These are phyloP conservation scores for Penicillium malachiteum DNA, from an alignment of 495 filamentous ascomycete species.

Conservation along the genomic window DNA sequence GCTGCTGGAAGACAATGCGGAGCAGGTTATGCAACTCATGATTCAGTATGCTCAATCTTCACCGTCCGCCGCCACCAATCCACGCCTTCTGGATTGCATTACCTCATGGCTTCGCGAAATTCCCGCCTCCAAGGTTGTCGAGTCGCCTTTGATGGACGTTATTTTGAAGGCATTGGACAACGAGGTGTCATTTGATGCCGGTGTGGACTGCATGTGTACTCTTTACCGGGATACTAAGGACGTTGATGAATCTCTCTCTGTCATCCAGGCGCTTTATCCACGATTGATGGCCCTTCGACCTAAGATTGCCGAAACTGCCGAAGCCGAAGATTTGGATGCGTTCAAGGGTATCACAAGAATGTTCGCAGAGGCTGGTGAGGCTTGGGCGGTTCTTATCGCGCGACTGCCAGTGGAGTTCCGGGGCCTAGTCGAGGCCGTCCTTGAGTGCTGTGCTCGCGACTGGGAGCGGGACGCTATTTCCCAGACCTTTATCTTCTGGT, in stretches of 20 bases:
- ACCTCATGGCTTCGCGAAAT: constrained; percentile 96
- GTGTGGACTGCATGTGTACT: constrained; percentile 89
- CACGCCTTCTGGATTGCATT: constrained; percentile 89
- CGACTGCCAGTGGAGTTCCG: constrained; percentile 78
- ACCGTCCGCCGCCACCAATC: constrained; percentile 73
- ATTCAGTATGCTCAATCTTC: constrained; percentile 89
- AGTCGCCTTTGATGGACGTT: constrained; percentile 78
- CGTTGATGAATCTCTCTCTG: constrained; percentile 74
- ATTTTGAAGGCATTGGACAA: constrained; percentile 73
- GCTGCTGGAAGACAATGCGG: constrained; percentile 84
- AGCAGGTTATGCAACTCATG: constrained; percentile 79
- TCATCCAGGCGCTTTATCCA: constrained; percentile 84
- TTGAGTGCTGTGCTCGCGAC: constrained; percentile 87
- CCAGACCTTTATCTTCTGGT: constrained; percentile 96
- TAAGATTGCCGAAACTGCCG: constrained; percentile 71
- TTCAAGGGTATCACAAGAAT: constrained; percentile 86
- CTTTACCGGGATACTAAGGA: constrained; percentile 92
- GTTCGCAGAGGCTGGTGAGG: constrained; percentile 90
- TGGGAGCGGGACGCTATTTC: constrained; percentile 85
- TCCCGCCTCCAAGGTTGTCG: constrained; percentile 76
- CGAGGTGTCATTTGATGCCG: constrained; percentile 77
- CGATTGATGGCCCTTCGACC: constrained; percentile 74
- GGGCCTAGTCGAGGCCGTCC: constrained; percentile 81
- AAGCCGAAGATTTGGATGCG: constrained; percentile 79
- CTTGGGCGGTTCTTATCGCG: constrained; percentile 89